These are phyloP conservation scores for Meira nashicola DNA, from an alignment of 1,284 basidiomycete species.

Conservation along the genomic window DNA sequence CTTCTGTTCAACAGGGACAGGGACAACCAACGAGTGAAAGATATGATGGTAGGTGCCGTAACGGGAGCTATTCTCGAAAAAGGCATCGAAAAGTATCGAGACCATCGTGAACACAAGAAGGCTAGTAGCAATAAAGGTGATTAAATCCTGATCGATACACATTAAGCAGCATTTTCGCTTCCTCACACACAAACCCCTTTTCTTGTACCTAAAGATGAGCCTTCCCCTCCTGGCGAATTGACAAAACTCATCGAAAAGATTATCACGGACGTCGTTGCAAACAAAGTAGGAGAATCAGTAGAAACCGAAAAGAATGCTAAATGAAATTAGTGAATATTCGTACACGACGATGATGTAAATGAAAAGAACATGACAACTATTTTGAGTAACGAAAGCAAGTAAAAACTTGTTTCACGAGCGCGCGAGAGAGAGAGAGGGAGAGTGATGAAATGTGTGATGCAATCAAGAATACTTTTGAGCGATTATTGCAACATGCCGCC, in stretches of 20 bases:
- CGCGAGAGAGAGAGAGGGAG: background rate
- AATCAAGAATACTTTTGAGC: background rate
- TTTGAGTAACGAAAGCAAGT: background rate
- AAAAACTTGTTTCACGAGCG: background rate
- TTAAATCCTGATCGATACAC: background rate
- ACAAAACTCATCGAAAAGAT: too few relatives aligned
- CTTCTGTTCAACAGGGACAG: background rate
- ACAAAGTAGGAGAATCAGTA: too few relatives aligned
- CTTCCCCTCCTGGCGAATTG: too few relatives aligned
- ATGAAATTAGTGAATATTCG: too few relatives aligned
- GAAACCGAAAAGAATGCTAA: too few relatives aligned
- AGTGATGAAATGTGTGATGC: background rate
- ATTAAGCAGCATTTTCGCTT: background rate
- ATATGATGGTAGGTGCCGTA: slow-evolving; percentile 1
- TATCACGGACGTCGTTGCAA: too few relatives aligned
- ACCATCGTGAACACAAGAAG: slow-evolving; percentile 2
- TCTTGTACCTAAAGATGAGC: background rate
- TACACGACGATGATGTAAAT: too few relatives aligned
- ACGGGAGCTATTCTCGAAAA: slow-evolving; percentile 5
- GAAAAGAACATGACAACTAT: too few relatives aligned
- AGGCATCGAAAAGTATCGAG: slow-evolving; percentile 4
- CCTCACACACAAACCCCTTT: background rate
- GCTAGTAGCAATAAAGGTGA: background rate
- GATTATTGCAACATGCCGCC: slow-evolving; percentile 4
- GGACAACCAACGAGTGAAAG: background rate